Percentiles rank a stretch among this genome's conserved stretches.
phyloP scores from a whole-genome alignment of 108 stramenopile genomes.

The Nitzschia putrida region DNA sequence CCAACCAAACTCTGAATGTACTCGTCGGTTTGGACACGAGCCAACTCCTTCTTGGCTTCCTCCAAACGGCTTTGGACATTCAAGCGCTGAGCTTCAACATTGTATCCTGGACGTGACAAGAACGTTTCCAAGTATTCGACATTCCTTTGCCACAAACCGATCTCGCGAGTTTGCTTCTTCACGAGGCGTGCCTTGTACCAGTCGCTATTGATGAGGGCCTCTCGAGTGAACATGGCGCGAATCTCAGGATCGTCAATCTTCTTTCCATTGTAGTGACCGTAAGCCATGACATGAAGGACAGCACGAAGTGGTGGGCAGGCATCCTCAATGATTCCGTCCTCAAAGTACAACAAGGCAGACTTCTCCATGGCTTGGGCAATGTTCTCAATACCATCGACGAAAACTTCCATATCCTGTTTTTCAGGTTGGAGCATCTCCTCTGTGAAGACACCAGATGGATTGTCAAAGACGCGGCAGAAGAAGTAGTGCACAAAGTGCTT shows the following conservation, averaged over 20 bases:
- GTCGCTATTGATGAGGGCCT: slow-evolving; percentile 52
- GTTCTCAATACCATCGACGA: slow-evolving; percentile 60
- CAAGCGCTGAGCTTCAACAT: slow-evolving; percentile 42
- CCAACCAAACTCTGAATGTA: slow-evolving; percentile 51
- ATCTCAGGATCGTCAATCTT: slow-evolving; percentile 58
- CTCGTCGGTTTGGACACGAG: slow-evolving; percentile 30
- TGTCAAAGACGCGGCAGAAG: slow-evolving; percentile 62
- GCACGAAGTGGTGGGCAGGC: slow-evolving; percentile 57
- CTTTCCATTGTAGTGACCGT: slow-evolving; percentile 58
- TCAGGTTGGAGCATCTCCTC: slow-evolving; percentile 64
- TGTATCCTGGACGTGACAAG: slow-evolving; percentile 53
- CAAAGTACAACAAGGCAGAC: slow-evolving; percentile 55
- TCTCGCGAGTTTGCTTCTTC: slow-evolving; percentile 54
- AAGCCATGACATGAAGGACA: slow-evolving; percentile 66
- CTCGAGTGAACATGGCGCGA: slow-evolving; percentile 61
- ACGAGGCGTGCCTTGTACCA: slow-evolving; percentile 57
- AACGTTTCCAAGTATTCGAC: slow-evolving; percentile 53
- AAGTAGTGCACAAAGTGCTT: slow-evolving; percentile 51
- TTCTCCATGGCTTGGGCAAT: slow-evolving; percentile 53
- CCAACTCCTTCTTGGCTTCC: slow-evolving; percentile 48
- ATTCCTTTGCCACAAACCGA: slow-evolving; percentile 45
- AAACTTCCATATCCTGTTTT: slow-evolving; percentile 49
- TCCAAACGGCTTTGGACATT: slow-evolving; percentile 40
- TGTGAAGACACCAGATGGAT: slow-evolving; percentile 55
- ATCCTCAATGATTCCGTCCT: slow-evolving; percentile 60